A percentile compares a stretch with the other conserved stretches of the same genome.
Evolutionary conservation across 225 moss, liverwort and hornwort species (phyloP).

Genomic region (Polytrichum formosum): DNA sequence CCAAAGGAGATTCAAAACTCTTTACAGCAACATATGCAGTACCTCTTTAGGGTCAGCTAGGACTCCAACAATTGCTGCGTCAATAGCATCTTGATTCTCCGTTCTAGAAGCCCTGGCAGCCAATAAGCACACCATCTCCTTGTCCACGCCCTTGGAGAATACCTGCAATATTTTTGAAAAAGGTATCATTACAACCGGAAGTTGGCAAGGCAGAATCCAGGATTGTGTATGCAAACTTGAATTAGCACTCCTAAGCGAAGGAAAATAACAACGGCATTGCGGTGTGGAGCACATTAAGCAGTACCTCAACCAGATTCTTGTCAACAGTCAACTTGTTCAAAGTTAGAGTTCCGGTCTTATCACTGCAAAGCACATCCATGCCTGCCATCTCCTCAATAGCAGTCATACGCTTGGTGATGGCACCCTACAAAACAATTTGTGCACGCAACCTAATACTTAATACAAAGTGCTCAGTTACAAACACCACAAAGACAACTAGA

Average conservation of each 20-base stretch:
- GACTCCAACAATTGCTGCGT: slow-evolving; percentile 57
- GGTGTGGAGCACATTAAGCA: not conserved
- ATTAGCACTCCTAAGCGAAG: too few relatives aligned
- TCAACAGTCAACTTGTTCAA: slow-evolving; percentile 62
- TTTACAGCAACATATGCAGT: not conserved
- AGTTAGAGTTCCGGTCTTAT: slow-evolving; percentile 69
- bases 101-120: slow-evolving; percentile 58
- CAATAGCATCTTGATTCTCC: slow-evolving; percentile 69
- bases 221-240: too few relatives aligned
- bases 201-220: too few relatives aligned
- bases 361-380: slow-evolving; percentile 76
- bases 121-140: slow-evolving; percentile 46
- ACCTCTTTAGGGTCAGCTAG: slow-evolving; percentile 67
- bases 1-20: too few relatives aligned
- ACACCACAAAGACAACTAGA: too few relatives aligned
- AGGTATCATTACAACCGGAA: too few relatives aligned
- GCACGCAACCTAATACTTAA: too few relatives aligned
- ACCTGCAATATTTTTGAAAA: slow-evolving; percentile 14
- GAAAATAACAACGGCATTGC: too few relatives aligned
- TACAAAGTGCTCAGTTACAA: too few relatives aligned
- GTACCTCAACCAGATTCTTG: slow-evolving; percentile 56
- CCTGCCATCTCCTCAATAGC: slow-evolving; percentile 86
- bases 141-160: slow-evolving; percentile 41
- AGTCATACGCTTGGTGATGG: slow-evolving; percentile 86
- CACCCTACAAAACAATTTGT: slow-evolving; percentile 39